Evolutionary conservation across 768 basidiomycete species (phyloP).

Genomic region (Lactarius trivialis): DNA sequence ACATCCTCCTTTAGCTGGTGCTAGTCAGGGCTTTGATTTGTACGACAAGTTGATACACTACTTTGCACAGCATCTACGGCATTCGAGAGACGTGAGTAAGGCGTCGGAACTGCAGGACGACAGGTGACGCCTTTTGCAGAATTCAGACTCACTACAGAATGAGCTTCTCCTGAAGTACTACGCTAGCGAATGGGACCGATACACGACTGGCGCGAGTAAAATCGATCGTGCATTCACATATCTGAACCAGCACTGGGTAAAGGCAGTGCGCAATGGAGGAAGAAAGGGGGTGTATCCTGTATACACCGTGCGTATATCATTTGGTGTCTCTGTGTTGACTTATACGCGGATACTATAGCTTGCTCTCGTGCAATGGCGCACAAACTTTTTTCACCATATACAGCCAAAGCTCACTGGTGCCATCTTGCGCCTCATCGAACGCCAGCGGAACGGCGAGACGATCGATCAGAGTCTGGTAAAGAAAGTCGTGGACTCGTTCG

Average conservation of each 20-base stretch:
- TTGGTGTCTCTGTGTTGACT: neutral
- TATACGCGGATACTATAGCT: slow-evolving; percentile 42
- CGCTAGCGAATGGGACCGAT: slow-evolving; percentile 89
- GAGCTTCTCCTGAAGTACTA: slow-evolving; percentile 88
- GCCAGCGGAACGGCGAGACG: slow-evolving; percentile 87
- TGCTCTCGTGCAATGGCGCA: slow-evolving; percentile 93
- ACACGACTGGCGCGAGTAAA: slow-evolving; percentile 95
- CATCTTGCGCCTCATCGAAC: slow-evolving; percentile 84
- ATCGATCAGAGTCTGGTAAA: slow-evolving; percentile 92
- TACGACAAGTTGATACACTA: slow-evolving; percentile 93
- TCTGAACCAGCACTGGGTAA: slow-evolving; percentile 98
- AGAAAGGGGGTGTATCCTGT: slow-evolving; percentile 91
- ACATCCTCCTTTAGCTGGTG: slow-evolving; percentile 51
- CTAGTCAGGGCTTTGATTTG: slow-evolving; percentile 93
- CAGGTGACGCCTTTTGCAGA: slow-evolving; percentile 37
- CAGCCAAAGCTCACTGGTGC: slow-evolving; percentile 80
- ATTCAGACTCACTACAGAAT: slow-evolving; percentile 74
- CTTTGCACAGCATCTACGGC: slow-evolving; percentile 75
- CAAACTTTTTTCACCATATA: slow-evolving; percentile 83
- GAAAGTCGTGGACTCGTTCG: slow-evolving; percentile 90
- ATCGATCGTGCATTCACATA: slow-evolving; percentile 97
- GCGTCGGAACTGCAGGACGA: slow-evolving; percentile 27
- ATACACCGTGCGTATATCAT: slow-evolving; percentile 67
- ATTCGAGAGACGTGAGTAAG: slow-evolving; percentile 48
- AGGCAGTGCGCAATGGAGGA: slow-evolving; percentile 95